These are phyloP conservation scores for Penicillium verrucosum DNA, from an alignment of 2,329 filamentous ascomycete species.

Conservation along the genomic window DNA sequence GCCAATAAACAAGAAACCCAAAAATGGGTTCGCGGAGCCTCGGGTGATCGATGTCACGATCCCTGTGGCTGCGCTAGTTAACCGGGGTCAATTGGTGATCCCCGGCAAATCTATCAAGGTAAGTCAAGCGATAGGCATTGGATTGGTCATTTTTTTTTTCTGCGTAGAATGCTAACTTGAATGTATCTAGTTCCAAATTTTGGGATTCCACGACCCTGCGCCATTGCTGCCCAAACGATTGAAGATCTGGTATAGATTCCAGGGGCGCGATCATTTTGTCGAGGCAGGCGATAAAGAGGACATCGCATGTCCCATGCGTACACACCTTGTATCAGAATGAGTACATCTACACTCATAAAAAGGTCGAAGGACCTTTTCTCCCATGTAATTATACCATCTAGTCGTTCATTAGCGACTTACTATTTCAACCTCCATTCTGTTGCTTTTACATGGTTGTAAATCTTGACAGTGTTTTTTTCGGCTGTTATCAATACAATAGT, in stretches of 20 bases:
- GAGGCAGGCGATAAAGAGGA: slow-evolving; percentile 39
- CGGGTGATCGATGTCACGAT: slow-evolving; percentile 42
- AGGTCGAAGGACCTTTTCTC: not conserved
- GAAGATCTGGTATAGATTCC: slow-evolving; percentile 44
- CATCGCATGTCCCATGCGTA: slow-evolving; percentile 39
- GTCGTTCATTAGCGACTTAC: slow-evolving; percentile 5
- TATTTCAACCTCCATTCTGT: slow-evolving; percentile 1
- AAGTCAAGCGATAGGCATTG: slow-evolving; percentile 1
- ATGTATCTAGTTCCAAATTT: slow-evolving; percentile 36
- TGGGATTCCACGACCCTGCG: slow-evolving; percentile 46
- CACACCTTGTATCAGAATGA: slow-evolving; percentile 30
- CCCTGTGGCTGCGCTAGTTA: slow-evolving; percentile 45
- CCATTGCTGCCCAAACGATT: slow-evolving; percentile 41
- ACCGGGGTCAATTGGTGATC: slow-evolving; percentile 41
- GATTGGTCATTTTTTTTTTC: not conserved
- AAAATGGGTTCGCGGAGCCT: slow-evolving; percentile 20
- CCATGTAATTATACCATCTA: slow-evolving; percentile 18
- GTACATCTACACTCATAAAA: not conserved
- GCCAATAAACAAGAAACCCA: slow-evolving; percentile 23
- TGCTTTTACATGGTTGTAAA: not conserved
- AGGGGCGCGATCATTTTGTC: slow-evolving; percentile 37
- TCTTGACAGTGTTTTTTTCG: too few species aligned
- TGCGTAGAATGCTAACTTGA: slow-evolving; percentile 17
- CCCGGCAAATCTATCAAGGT: slow-evolving; percentile 37
- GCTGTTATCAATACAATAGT: too few species aligned